A percentile compares a stretch with the other conserved stretches of the same genome.
phyloP scores from a whole-genome alignment of 2,329 filamentous ascomycete genomes.

The Sarocladium kiliense region DNA sequence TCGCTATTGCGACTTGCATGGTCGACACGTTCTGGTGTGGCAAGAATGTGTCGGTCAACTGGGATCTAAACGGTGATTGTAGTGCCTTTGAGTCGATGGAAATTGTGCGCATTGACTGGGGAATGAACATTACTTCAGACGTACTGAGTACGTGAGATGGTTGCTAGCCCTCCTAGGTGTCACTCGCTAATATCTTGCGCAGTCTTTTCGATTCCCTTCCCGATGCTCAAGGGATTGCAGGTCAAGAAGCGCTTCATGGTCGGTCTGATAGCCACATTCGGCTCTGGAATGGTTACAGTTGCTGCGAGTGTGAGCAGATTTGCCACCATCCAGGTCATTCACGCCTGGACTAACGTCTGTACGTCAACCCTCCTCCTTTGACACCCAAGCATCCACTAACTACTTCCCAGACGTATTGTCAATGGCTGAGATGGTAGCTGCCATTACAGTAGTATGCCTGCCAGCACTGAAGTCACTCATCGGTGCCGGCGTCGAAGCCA shows the following conservation, averaged over 20 bases:
- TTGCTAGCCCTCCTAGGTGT: not conserved
- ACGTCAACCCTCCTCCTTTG: conserved; percentile 4
- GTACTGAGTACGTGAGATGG: conserved; percentile 12
- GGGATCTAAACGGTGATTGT: conserved; percentile 19
- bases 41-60: conserved; percentile 20
- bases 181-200: not conserved
- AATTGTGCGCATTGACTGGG: conserved; percentile 24
- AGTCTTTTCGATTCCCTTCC: conserved; percentile 17
- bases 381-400: too few relatives aligned
- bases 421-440: conserved; percentile 16
- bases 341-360: conserved; percentile 18
- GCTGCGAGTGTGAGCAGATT: conserved; percentile 15
- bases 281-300: conserved; percentile 15
- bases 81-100: conserved; percentile 20
- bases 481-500: conserved; percentile 12
- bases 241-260: conserved; percentile 14
- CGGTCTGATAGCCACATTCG: conserved; percentile 14
- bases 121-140: conserved; percentile 19
- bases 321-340: conserved; percentile 15
- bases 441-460: conserved; percentile 17
- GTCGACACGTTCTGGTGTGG: conserved; percentile 28
- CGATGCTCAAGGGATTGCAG: conserved; percentile 13
- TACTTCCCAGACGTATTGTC: conserved; percentile 16
- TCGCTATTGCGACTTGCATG: conserved; percentile 19
- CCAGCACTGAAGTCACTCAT: conserved; percentile 17